Conservation (phyloP, 192 early-diverging fungal species). For the Backusella sp. region DNA sequence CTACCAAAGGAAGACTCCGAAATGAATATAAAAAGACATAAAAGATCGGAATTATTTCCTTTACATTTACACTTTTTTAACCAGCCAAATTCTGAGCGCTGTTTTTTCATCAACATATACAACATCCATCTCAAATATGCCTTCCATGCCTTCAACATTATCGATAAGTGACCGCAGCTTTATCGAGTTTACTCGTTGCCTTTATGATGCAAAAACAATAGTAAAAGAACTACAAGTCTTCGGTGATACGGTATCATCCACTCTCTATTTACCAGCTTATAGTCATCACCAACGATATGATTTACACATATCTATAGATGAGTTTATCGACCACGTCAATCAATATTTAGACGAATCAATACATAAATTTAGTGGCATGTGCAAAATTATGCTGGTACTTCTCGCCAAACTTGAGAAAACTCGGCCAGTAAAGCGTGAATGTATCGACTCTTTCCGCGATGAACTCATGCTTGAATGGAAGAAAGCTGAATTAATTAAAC, state of each 20-base stretch:
- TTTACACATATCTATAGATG: constrained; percentile 7
- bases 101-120: not conserved
- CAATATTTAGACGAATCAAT: constrained; percentile 18
- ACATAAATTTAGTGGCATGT: constrained; percentile 20
- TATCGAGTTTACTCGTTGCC: constrained; percentile 26
- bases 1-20: not conserved
- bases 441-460: constrained; percentile 21
- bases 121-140: not conserved
- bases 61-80: not conserved
- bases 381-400: constrained; percentile 18
- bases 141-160: not conserved
- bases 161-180: constrained; percentile 14
- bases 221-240: constrained; percentile 26
- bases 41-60: not conserved
- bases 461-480: constrained; percentile 21
- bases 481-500: constrained; percentile 15
- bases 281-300: not conserved
- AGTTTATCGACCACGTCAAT: constrained; percentile 10
- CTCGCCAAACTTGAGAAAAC: constrained; percentile 14
- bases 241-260: constrained; percentile 12
- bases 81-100: not conserved
- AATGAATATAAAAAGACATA: not conserved
- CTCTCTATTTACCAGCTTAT: not conserved
- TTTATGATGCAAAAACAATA: constrained; percentile 24
- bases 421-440: constrained; percentile 8